Percentiles rank a stretch among this genome's conserved stretches.
These are phyloP conservation scores for Laguncularia racemosa DNA, from an alignment of 345 rosid genomes.

Conservation along the genomic window DNA sequence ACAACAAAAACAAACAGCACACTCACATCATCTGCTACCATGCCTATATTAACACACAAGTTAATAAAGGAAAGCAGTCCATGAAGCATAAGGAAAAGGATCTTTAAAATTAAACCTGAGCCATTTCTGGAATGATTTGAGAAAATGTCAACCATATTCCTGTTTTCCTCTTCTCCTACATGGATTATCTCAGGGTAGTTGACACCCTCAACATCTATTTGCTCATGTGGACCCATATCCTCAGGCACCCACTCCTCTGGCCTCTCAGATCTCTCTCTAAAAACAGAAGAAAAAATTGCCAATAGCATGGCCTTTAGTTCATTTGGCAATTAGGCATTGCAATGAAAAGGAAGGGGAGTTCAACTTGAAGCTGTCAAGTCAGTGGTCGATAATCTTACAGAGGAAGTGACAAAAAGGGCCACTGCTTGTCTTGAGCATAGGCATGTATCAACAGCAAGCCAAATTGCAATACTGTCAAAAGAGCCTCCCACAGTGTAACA, in stretches of 20 bases:
- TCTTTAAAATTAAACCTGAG: slow-evolving; percentile 32
- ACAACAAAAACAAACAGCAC: too few relatives aligned
- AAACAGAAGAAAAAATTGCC: slow-evolving; percentile 12
- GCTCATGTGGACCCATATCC: slow-evolving; percentile 33
- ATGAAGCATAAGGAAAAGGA: slow-evolving; percentile 1
- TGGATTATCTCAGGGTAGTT: slow-evolving; percentile 32
- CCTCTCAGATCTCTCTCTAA: slow-evolving; percentile 66
- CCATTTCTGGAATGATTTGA: slow-evolving; percentile 52
- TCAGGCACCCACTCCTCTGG: slow-evolving; percentile 96
- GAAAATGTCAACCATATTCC: slow-evolving; percentile 72
- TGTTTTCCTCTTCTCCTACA: slow-evolving; percentile 32
- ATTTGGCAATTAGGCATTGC: too few relatives aligned
- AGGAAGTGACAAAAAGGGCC: slow-evolving; percentile 90
- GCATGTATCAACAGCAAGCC: slow-evolving; percentile 70
- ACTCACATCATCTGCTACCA: too few relatives aligned
- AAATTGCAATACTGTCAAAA: slow-evolving; percentile 71
- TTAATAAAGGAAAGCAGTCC: neutral
- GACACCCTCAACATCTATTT: slow-evolving; percentile 25
- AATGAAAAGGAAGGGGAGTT: too few relatives aligned
- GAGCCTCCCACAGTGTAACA: slow-evolving; percentile 80
- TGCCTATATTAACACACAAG: neutral
- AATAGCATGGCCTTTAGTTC: neutral
- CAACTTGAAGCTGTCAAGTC: too few relatives aligned
- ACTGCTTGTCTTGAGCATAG: slow-evolving; percentile 91
- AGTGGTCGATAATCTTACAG: slow-evolving; percentile 35